Evolutionary conservation across 2,329 filamentous ascomycete genomes (phyloP), one percentile per base, ranked within the genome.

Genomic region (Aphanocladium album): DNA sequence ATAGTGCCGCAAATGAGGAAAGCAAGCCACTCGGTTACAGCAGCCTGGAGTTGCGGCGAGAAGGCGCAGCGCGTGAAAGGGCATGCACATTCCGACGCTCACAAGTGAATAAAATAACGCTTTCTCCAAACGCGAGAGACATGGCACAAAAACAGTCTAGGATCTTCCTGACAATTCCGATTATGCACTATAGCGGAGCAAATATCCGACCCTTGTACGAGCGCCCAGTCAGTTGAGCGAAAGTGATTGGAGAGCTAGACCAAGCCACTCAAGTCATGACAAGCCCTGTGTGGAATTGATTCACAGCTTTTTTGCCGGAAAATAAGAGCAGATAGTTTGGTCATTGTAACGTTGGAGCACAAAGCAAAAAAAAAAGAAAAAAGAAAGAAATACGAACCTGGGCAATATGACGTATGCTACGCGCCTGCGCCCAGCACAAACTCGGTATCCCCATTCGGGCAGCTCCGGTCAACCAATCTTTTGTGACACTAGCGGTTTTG

Each of bases 121-220:
- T 41, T 9, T 53, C 7, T 25, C 19, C 25, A 9, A 19, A 41
- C 12, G 53, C 23, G 27, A 39, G 11, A 30, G 33, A 35, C 39
- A 27, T 50, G 21, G 33, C 33, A 46, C 33, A 25, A 46, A 19
- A 25, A 41, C 30, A 33, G 35, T 19, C 19, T n/a, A 60, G 57
- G 43, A 60, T 60, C 37, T 45, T 43, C 57, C 50, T 37, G 37
- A 54, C 50, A 35, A 60, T 60, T 55, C 58, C 51, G 51, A 60
- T 60, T 55, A 54, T 55, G 51, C 58, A 60, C 50, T 19, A 14
- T 4, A 37, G 52, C 59, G 59, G 59, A 56, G 59, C 19, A 56
- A 23, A 51, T 27, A 45, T n/a, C 25, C 17, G 25, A 25, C 45
- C 55, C 43, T 49, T 43, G 55, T 41, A 55, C 39, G 53, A 55